These are phyloP conservation scores for Dactylellina parvicollis DNA, from an alignment of 2,329 filamentous ascomycete genomes.

Conservation along the genomic window DNA sequence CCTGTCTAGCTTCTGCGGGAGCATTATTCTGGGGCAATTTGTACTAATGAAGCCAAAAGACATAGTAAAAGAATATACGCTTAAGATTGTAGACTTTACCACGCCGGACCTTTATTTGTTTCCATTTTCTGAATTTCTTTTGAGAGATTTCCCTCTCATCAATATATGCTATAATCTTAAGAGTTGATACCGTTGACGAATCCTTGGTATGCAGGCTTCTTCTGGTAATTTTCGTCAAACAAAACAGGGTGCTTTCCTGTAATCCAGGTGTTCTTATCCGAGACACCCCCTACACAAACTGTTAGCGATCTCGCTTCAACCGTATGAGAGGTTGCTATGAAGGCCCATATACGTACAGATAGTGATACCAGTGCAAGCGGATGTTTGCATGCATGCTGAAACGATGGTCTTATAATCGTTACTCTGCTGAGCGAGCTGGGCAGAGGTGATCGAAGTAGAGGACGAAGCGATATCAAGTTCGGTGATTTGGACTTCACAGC, in stretches of 20 bases:
- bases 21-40: no score
- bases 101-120: no score
- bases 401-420: conserved; percentile 61
- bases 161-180: not conserved
- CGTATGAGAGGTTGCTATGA: not conserved
- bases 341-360: conserved; percentile 62
- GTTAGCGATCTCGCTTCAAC: conserved; percentile 58
- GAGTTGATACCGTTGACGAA: conserved; percentile 49
- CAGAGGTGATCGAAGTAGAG: conserved; percentile 64
- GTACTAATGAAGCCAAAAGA: no score
- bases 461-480: conserved; percentile 72
- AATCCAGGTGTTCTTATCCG: conserved; percentile 67
- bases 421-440: conserved; percentile 57
- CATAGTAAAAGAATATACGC: no score
- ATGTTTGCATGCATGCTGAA: conserved; percentile 69
- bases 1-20: no score
- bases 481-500: conserved; percentile 71
- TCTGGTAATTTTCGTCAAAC: conserved; percentile 64
- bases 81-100: no score
- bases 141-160: no score
- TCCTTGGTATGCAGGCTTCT: conserved; percentile 64
- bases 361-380: conserved; percentile 73
- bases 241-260: conserved; percentile 63
- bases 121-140: no score
- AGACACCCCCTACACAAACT: conserved; percentile 63